A percentile compares a stretch with the other conserved stretches of the same genome.
Conservation (phyloP, 805 yeast species). For the Cyberlindnera maritima region DNA sequence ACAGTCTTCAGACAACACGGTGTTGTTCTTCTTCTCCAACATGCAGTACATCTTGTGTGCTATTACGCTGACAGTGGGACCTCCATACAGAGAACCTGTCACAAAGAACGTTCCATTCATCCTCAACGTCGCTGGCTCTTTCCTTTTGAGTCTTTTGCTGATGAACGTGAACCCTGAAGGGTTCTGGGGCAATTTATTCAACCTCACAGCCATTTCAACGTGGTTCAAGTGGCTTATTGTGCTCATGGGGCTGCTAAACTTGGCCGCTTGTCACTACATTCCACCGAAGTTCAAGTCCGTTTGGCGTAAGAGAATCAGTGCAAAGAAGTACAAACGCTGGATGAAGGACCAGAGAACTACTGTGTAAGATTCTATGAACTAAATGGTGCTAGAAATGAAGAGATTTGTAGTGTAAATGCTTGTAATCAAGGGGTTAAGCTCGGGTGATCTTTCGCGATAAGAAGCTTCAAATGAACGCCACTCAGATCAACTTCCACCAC, state of each 20-base stretch:
- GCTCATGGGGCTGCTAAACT: conserved; percentile 46
- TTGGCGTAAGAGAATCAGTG: conserved; percentile 36
- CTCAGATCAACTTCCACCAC: not conserved
- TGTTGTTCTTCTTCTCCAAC: conserved; percentile 74
- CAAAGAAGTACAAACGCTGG: conserved; percentile 37
- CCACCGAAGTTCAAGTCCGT: conserved; percentile 33
- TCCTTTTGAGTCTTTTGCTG: conserved; percentile 47
- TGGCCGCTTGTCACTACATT: conserved; percentile 33
- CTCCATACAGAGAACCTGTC: conserved; percentile 85
- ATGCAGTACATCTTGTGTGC: conserved; percentile 89
- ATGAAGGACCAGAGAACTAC: conserved; percentile 17
- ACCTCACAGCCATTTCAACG: conserved; percentile 59
- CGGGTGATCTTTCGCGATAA: not conserved
- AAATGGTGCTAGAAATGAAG: not conserved
- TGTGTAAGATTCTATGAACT: no score
- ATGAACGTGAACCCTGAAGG: conserved; percentile 54
- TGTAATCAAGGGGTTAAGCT: no score
- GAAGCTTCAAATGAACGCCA: no score
- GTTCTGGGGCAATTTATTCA: conserved; percentile 66
- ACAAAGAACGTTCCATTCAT: conserved; percentile 69
- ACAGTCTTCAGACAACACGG: conserved; percentile 85
- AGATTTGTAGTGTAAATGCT: not conserved
- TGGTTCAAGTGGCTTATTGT: conserved; percentile 52
- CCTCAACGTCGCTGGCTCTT: conserved; percentile 50
- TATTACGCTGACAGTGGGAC: conserved; percentile 82